Conservation (phyloP, 1,139 yeast species). For the Suzukiozyma palmioleophila region DNA sequence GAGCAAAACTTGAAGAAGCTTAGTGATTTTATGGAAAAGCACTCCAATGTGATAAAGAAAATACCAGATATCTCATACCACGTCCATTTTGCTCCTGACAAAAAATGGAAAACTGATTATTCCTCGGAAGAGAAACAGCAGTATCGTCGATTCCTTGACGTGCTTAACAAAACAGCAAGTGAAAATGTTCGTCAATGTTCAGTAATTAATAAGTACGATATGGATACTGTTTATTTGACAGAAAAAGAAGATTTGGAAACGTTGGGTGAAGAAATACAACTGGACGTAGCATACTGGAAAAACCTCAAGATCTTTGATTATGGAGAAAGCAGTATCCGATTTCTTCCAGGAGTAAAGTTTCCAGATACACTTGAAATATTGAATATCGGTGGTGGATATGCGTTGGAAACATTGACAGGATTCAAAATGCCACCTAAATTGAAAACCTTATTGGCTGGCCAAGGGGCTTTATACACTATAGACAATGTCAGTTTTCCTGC, state of each 20-base stretch:
- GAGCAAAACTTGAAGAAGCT: constrained; percentile 19
- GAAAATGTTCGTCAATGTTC: constrained; percentile 36
- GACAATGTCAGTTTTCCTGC: constrained; percentile 35
- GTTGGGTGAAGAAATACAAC: constrained; percentile 37
- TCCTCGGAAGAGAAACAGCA: constrained; percentile 20
- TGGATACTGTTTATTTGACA: constrained; percentile 31
- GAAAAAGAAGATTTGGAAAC: constrained; percentile 30
- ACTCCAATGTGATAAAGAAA: constrained; percentile 15
- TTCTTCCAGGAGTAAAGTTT: constrained; percentile 37
- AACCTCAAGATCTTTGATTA: constrained; percentile 34
- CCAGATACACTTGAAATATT: constrained; percentile 36
- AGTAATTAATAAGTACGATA: constrained; percentile 34
- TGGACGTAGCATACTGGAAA: constrained; percentile 35
- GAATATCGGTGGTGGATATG: constrained; percentile 40
- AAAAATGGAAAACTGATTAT: constrained; percentile 32
- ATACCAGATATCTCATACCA: constrained; percentile 31
- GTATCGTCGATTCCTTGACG: constrained; percentile 23
- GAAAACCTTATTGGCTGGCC: constrained; percentile 27
- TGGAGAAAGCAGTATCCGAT: constrained; percentile 35
- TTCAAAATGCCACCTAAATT: constrained; percentile 38
- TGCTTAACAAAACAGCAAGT: constrained; percentile 20
- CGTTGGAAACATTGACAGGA: constrained; percentile 39
- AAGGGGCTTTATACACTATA: constrained; percentile 32
- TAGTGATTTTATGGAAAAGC: constrained; percentile 18
- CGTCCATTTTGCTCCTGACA: constrained; percentile 31